Conservation (phyloP, 257 asterid genomes). For the Primulina tabacum region DNA sequence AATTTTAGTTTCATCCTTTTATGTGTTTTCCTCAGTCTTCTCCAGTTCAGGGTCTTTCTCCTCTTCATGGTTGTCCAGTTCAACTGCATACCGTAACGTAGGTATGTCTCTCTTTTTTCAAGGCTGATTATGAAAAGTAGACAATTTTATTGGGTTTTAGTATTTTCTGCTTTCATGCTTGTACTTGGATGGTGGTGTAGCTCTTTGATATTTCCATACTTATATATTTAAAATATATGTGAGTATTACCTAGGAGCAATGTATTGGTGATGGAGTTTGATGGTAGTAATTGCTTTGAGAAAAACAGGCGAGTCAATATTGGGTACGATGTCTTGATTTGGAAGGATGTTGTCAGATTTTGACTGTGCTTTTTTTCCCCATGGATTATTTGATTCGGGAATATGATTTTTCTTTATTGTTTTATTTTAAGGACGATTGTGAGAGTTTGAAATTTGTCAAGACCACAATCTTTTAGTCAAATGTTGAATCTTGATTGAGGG, state of each 20-base stretch:
- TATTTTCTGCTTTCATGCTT: not conserved
- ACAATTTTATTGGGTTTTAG: not conserved
- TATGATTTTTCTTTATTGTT: not conserved
- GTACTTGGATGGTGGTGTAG: not conserved
- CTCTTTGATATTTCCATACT: not conserved
- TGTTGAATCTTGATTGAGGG: conserved; percentile 7
- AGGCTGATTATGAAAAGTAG: not conserved
- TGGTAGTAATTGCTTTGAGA: not conserved
- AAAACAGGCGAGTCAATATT: not conserved
- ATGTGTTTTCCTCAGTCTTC: conserved; percentile 85
- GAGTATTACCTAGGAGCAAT: not conserved
- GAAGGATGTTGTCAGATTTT: not conserved
- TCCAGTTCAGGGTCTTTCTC: conserved; percentile 46
- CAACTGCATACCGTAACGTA: conserved; percentile 31
- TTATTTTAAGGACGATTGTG: not conserved
- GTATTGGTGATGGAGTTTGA: not conserved
- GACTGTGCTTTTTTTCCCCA: not conserved
- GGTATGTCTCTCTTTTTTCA: not conserved
- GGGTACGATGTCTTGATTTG: not conserved
- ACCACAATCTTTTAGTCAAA: conserved; percentile 11
- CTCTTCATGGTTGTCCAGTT: conserved; percentile 37
- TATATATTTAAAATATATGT: not conserved
- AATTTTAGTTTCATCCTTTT: conserved; percentile 63
- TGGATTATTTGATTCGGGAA: not conserved
- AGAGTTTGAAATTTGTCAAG: conserved; percentile 6